Percentiles rank a stretch among this genome's conserved stretches.
phyloP scores from a whole-genome alignment of 495 filamentous ascomycete genomes.

The Glutinoglossum americanum region DNA sequence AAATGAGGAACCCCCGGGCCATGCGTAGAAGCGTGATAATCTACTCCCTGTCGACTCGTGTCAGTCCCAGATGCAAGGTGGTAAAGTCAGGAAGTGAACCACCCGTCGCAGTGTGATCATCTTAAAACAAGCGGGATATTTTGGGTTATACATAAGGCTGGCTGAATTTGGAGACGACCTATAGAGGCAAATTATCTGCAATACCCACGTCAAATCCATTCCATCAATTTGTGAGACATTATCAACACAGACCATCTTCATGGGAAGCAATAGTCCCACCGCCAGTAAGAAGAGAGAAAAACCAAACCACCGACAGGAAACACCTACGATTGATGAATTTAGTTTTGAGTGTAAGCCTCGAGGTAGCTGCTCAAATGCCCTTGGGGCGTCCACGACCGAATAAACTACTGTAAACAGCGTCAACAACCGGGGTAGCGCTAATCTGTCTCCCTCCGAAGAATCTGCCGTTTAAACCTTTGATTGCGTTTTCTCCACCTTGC shows the following conservation, averaged over 20 bases:
- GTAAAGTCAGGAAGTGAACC: background rate
- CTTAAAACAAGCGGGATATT: background rate
- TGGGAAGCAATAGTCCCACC: background rate
- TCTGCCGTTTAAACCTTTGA: slow-evolving; percentile 90
- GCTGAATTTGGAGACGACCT: background rate
- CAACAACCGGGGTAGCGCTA: slow-evolving; percentile 83
- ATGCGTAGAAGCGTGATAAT: background rate
- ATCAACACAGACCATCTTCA: background rate
- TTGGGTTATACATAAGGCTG: background rate
- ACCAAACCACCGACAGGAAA: background rate
- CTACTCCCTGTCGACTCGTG: background rate
- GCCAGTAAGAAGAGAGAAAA: background rate
- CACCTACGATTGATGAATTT: background rate
- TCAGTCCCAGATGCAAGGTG: background rate
- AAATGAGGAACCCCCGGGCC: too few relatives aligned
- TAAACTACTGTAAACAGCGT: slow-evolving; percentile 93
- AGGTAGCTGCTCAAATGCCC: background rate
- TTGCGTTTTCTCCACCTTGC: slow-evolving; percentile 84
- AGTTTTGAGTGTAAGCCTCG: background rate
- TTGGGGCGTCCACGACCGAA: slow-evolving; percentile 21
- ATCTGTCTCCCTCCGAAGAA: slow-evolving; percentile 85
- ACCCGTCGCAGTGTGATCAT: background rate
- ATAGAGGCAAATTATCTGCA: background rate
- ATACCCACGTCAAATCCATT: background rate
- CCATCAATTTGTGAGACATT: background rate